Percentiles rank a stretch among this genome's conserved stretches.
Conservation (phyloP, 2,329 filamentous ascomycete genomes). For the Diaporthe citri region DNA sequence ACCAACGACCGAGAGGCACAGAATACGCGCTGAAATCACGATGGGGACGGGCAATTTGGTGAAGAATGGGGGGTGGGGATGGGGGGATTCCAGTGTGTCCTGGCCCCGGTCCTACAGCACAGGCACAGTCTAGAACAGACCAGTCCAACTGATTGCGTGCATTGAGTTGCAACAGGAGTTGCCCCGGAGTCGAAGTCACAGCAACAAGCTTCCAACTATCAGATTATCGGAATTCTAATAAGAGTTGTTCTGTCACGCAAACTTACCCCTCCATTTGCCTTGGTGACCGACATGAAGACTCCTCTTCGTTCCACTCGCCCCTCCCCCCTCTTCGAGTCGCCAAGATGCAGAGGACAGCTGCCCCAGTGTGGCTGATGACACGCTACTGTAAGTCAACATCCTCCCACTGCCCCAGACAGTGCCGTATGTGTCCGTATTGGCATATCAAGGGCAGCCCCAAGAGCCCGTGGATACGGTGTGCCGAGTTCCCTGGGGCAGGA, state of each 20-base stretch:
- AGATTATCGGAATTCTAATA: neutral
- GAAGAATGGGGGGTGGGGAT: neutral
- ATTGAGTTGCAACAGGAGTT: neutral
- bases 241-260: neutral
- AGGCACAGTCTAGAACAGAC: neutral
- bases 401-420: conserved; percentile 1
- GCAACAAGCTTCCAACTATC: conserved; percentile 9
- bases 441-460: neutral
- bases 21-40: neutral
- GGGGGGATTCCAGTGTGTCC: neutral
- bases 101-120: neutral
- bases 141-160: neutral
- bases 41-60: neutral
- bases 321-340: neutral
- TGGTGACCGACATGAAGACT: neutral
- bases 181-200: neutral
- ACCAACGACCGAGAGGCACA: neutral
- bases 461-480: conserved; percentile 4
- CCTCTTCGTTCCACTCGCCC: neutral
- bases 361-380: conserved; percentile 17
- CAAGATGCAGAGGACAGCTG: conserved; percentile 17
- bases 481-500: neutral
- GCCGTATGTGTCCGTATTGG: neutral
- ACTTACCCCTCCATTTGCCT: neutral
- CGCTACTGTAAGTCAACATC: neutral